Percentiles rank a stretch among this genome's conserved stretches.
phyloP scores from a whole-genome alignment of 208 protist species.

The Entamoeba histolytica region DNA sequence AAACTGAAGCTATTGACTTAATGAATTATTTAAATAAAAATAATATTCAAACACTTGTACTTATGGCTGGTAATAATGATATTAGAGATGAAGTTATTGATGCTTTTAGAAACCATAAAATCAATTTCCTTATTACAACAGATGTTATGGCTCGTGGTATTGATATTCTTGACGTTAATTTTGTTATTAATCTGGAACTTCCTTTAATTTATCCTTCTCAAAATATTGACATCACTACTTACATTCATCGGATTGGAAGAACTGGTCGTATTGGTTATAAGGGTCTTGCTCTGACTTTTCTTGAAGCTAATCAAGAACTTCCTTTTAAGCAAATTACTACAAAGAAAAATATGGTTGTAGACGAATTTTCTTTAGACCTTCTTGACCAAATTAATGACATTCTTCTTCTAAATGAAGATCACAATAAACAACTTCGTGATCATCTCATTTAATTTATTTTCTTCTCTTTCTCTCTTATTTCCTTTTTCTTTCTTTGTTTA shows the following conservation, averaged over 20 bases:
- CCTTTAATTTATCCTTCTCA: conserved; percentile 36
- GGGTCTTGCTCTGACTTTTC: background rate
- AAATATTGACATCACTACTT: background rate
- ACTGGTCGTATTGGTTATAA: background rate
- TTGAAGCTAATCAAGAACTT: background rate
- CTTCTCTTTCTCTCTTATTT: too few relatives aligned
- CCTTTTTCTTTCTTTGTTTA: too few relatives aligned
- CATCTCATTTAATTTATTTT: too few relatives aligned
- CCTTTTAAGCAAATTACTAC: background rate
- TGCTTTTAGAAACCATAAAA: conserved; percentile 74
- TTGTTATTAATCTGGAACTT: conserved; percentile 99
- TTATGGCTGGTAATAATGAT: conserved; percentile 84
- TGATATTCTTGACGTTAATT: conserved; percentile 97
- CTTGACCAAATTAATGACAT: background rate
- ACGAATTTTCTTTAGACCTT: background rate
- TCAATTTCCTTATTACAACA: conserved; percentile 91
- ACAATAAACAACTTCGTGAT: background rate
- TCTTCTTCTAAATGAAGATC: background rate
- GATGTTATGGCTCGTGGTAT: conserved; percentile 95
- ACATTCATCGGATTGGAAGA: background rate
- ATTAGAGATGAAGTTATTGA: conserved; percentile 89
- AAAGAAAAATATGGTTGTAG: background rate
- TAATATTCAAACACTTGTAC: conserved; percentile 69
- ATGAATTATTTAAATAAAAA: conserved; percentile 57
- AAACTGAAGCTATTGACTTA: conserved; percentile 78